These are phyloP conservation scores for Fusarium dimerum DNA, from an alignment of 2,329 filamentous ascomycete species.

Conservation along the genomic window DNA sequence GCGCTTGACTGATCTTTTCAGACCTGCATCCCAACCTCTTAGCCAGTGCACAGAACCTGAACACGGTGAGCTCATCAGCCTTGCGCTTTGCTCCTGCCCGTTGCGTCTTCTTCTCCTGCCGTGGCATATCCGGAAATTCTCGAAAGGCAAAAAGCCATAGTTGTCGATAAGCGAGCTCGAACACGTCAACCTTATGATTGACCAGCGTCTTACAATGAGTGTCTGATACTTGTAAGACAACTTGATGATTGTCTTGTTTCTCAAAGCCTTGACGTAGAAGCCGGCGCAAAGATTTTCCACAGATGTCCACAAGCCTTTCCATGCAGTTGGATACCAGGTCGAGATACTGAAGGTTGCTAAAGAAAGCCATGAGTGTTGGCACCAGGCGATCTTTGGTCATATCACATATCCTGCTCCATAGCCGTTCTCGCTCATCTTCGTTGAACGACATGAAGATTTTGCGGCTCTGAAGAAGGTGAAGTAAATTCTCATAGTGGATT, in stretches of 20 bases:
- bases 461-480: no score
- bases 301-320: background rate
- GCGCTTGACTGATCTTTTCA: slow-evolving; percentile 4
- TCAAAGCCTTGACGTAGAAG: slow-evolving; percentile 3
- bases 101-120: background rate
- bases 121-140: slow-evolving; percentile 5
- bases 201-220: slow-evolving; percentile 1
- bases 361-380: slow-evolving; percentile 2
- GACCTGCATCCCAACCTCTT: slow-evolving; percentile 5
- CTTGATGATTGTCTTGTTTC: background rate
- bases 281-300: background rate
- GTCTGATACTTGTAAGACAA: slow-evolving; percentile 5
- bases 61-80: slow-evolving; percentile 1
- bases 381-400: slow-evolving; percentile 4
- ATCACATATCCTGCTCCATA: no score
- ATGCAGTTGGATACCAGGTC: slow-evolving; percentile 1
- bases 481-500: no score
- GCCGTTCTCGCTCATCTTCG: no score
- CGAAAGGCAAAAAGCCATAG: slow-evolving; percentile 9
- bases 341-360: slow-evolving; percentile 1
- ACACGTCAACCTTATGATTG: background rate
- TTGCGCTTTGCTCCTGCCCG: slow-evolving; percentile 2
- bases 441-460: no score
- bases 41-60: slow-evolving; percentile 2
- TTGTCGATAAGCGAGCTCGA: slow-evolving; percentile 5